These are phyloP conservation scores for Lactarius sp. DNA, from an alignment of 768 basidiomycete genomes.

Conservation along the genomic window DNA sequence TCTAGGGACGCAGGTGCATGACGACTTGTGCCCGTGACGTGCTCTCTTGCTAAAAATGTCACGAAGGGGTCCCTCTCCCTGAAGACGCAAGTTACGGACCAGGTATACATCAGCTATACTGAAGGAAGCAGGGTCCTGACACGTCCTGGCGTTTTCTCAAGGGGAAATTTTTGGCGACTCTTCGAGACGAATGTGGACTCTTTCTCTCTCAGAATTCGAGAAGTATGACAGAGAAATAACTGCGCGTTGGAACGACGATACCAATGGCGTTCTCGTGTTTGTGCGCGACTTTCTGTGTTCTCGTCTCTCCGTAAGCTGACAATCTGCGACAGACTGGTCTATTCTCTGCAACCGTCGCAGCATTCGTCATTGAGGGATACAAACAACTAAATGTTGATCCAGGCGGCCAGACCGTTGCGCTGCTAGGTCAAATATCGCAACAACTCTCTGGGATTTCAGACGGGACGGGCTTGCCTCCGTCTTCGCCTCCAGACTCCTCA, in stretches of 20 bases:
- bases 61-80: neutral
- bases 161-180: slow-evolving; percentile 3
- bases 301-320: neutral
- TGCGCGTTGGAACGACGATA: neutral
- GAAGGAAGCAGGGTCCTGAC: neutral
- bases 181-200: slow-evolving; percentile 7
- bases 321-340: neutral
- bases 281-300: neutral
- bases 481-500: neutral
- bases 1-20: too few relatives aligned
- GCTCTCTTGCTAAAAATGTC: neutral
- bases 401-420: neutral
- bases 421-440: neutral
- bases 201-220: slow-evolving; percentile 6
- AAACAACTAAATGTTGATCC: neutral
- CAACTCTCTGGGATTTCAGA: slow-evolving; percentile 1
- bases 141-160: neutral
- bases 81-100: neutral
- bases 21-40: too few relatives aligned
- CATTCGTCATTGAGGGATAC: neutral
- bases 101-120: neutral
- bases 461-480: neutral
- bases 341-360: slow-evolving; percentile 7
- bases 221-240: slow-evolving; percentile 1
- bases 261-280: slow-evolving; percentile 6